Percentiles rank a stretch among this genome's conserved stretches.
Conservation (phyloP, 1,139 yeast genomes). For the Wickerhamomyces sp. region DNA sequence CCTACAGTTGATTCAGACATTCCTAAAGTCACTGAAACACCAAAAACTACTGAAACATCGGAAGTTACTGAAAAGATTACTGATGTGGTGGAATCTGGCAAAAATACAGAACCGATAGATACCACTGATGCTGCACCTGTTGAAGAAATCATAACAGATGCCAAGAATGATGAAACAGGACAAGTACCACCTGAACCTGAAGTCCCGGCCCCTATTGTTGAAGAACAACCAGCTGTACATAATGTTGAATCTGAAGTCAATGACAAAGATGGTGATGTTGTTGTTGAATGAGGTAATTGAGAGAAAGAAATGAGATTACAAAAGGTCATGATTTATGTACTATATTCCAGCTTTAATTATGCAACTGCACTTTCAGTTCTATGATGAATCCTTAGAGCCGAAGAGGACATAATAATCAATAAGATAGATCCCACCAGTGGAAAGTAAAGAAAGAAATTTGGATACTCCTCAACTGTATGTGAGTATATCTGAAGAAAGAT, state of each 20-base stretch:
- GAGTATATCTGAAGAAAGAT: conserved; percentile 37
- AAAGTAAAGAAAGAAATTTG: conserved; percentile 16
- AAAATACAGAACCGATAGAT: neutral
- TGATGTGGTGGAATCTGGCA: too few relatives aligned
- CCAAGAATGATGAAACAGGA: neutral
- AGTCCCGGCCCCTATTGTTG: neutral
- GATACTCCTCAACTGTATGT: conserved; percentile 28
- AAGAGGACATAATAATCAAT: neutral
- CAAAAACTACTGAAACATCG: neutral
- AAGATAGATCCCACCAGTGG: conserved; percentile 2
- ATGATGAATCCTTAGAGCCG: neutral
- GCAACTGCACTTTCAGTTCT: neutral
- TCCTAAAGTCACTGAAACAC: neutral
- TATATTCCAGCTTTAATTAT: neutral
- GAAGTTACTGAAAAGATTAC: too few relatives aligned
- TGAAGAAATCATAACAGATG: neutral
- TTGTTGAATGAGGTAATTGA: neutral
- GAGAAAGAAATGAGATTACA: neutral
- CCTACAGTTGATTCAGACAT: neutral
- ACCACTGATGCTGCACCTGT: neutral
- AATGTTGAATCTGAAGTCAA: neutral
- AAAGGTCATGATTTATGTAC: too few relatives aligned
- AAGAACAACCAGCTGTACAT: neutral
- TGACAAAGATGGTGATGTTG: neutral
- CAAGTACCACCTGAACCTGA: neutral